Evolutionary conservation across 768 basidiomycete genomes (phyloP).

Genomic region (Tylopilus balloui): DNA sequence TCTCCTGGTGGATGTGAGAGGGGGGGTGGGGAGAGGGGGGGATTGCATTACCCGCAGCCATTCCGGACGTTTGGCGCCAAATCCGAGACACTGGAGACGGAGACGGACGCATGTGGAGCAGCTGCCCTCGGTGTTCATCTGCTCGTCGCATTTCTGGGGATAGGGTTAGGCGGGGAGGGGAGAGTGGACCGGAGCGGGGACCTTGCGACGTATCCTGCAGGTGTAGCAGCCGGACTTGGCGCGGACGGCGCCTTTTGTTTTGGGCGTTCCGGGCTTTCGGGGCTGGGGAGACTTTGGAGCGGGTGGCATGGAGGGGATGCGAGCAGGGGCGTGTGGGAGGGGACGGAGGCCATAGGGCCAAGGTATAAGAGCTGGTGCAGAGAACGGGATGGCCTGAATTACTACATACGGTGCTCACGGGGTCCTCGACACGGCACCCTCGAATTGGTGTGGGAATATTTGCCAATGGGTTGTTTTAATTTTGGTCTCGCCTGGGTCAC

Average conservation of each 20-base stretch:
- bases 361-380: conserved; percentile 23
- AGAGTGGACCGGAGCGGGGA: conserved; percentile 27
- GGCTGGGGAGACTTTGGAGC: conserved; percentile 39
- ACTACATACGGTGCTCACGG: conserved; percentile 10
- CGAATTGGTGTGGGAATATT: conserved; percentile 21
- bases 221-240: conserved; percentile 90
- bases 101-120: conserved; percentile 79
- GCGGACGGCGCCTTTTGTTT: conserved; percentile 76
- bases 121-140: conserved; percentile 52
- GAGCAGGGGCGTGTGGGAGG: conserved; percentile 13
- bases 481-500: conserved; percentile 27
- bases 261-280: conserved; percentile 51
- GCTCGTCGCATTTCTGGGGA: conserved; percentile 79
- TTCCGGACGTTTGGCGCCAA: conserved; percentile 80
- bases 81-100: conserved; percentile 79
- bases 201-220: conserved; percentile 83
- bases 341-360: conserved; percentile 22
- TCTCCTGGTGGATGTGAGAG: conserved; percentile 47
- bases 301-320: conserved; percentile 24
- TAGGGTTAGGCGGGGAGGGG: conserved; percentile 13
- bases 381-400: neutral
- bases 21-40: neutral
- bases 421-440: conserved; percentile 24
- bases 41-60: conserved; percentile 71
- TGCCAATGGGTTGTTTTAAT: conserved; percentile 22